Evolutionary conservation across 1,139 yeast genomes (phyloP), one percentile per base, ranked within the genome.

Genomic region (Geotrichum candidum): DNA sequence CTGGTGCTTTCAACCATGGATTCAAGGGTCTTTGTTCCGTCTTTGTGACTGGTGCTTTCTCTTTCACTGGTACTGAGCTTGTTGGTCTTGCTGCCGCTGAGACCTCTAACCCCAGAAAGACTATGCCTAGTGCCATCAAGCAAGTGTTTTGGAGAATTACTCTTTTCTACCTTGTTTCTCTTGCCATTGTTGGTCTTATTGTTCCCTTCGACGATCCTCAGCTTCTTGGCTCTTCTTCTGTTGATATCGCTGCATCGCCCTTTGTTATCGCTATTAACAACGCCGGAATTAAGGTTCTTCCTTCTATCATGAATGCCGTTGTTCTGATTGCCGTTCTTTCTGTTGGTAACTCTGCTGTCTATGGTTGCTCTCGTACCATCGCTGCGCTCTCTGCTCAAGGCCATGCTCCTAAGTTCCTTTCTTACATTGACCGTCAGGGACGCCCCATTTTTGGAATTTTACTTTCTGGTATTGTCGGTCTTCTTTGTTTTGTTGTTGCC

Each of bases 71-170:
- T 68, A 83, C 87, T 62, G 96, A 89, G 76, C 80, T 87, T 69
- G 86, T 86, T 64, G 92, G 94, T 64, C 80, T 90, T 64, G 90
- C 94, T 35, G 91, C 95, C 52, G 90, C 92, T 23, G 96, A 89
- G 74, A 84, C 96, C 56, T 79, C 79, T 54, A 84, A 88, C 73
- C 96, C 96, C 60, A 79, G 85, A 73, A 79, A 78, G 69, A 76
- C 86, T 15, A 78, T 87, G 61, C 89, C 91, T 60, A 76, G 78
- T 62, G 90, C 90, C 53, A 82, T 82, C 67, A 86, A 85, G 72
- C 89, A 84, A 68, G 88, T 86, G 38, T 83, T 85, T 73, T 85
- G 88, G 86, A 81, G 92, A 76, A 82, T 87, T 65, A 70, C 85
- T n/a, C 74, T 86, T 60, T 85, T 87, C 74, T 87, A 85, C 75